Conservation (phyloP, 1,139 yeast genomes). For the Debaryomyces coudertii region DNA sequence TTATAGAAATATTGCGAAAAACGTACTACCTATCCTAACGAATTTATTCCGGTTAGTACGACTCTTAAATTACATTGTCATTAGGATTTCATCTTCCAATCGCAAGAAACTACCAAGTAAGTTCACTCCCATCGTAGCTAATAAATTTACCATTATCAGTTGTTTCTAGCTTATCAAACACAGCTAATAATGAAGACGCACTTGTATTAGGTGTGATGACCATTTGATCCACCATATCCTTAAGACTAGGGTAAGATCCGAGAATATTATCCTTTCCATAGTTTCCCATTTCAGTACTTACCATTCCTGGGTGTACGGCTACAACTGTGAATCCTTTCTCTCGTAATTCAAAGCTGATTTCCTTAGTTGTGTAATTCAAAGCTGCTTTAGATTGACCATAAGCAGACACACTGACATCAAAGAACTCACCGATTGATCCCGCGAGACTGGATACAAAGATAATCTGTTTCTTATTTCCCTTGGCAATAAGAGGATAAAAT, state of each 20-base stretch:
- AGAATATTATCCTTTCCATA: constrained; percentile 1
- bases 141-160: constrained; percentile 16
- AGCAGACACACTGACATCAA: constrained; percentile 20
- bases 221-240: not conserved
- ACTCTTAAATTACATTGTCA: too few relatives aligned
- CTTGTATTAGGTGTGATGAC: constrained; percentile 14
- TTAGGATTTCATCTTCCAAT: too few relatives aligned
- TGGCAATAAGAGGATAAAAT: constrained; percentile 26
- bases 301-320: constrained; percentile 38
- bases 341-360: constrained; percentile 24
- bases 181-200: constrained; percentile 7
- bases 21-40: too few relatives aligned
- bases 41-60: too few relatives aligned
- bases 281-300: constrained; percentile 28
- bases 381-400: constrained; percentile 37
- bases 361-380: constrained; percentile 24
- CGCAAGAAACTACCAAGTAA: constrained; percentile 10
- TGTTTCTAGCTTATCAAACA: constrained; percentile 11
- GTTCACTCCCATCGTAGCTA: constrained; percentile 16
- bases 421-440: constrained; percentile 23
- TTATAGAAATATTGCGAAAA: too few relatives aligned
- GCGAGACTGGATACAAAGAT: constrained; percentile 28
- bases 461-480: constrained; percentile 25
- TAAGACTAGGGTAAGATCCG: not conserved
- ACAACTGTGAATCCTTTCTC: constrained; percentile 27